Conservation (phyloP, 2,329 filamentous ascomycete genomes). For the Sporothrix variecibatus region DNA sequence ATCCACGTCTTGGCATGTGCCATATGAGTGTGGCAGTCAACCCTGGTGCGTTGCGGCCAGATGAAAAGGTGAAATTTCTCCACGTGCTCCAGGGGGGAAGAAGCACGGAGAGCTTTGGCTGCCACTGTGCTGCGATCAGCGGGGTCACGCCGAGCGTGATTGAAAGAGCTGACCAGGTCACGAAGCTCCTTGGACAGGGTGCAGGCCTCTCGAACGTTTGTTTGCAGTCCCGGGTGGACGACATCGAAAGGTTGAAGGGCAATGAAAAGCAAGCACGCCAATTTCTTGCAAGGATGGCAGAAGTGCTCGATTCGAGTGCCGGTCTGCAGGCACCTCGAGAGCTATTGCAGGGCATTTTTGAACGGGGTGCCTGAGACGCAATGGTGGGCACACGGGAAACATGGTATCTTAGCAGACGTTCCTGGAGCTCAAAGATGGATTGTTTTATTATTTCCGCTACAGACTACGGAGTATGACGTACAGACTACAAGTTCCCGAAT, state of each 20-base stretch:
- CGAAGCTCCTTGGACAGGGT: constrained; percentile 66
- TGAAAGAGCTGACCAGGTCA: constrained; percentile 72
- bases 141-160: constrained; percentile 74
- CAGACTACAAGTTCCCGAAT: too few relatives aligned
- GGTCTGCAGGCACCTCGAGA: constrained; percentile 9
- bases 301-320: not conserved
- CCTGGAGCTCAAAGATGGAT: not conserved
- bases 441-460: too few relatives aligned
- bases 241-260: constrained; percentile 65
- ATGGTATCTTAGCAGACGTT: not conserved
- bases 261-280: constrained; percentile 63
- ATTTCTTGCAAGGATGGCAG: constrained; percentile 49
- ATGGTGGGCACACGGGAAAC: not conserved
- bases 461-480: too few relatives aligned
- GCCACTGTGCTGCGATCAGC: constrained; percentile 81
- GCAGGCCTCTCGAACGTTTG: constrained; percentile 77
- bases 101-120: constrained; percentile 81
- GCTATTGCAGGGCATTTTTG: constrained; percentile 14
- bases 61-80: constrained; percentile 71
- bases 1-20: constrained; percentile 57
- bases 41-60: constrained; percentile 48
- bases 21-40: constrained; percentile 73
- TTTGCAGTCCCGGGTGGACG: constrained; percentile 63
- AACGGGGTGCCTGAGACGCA: not conserved
- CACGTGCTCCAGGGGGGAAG: constrained; percentile 70